These are phyloP conservation scores for Naematelia aurantialba DNA, from an alignment of 768 basidiomycete genomes.

Conservation along the genomic window DNA sequence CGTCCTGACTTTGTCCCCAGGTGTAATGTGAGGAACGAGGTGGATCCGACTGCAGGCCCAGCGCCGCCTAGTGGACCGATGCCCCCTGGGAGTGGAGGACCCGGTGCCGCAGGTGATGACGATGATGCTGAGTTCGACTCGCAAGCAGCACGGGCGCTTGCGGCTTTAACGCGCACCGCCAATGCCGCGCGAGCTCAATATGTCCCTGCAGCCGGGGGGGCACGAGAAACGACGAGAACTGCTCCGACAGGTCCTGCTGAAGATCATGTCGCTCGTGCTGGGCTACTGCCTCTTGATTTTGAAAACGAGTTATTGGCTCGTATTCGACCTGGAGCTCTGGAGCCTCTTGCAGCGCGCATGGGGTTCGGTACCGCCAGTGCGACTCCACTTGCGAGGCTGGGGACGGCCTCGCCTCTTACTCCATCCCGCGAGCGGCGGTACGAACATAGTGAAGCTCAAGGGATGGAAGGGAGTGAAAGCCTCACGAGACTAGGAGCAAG, in stretches of 20 bases:
- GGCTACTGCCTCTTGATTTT: neutral
- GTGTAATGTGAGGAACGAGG: slow-evolving; percentile 31
- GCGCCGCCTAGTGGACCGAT: neutral
- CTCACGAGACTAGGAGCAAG: neutral
- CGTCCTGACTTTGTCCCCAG: slow-evolving; percentile 8
- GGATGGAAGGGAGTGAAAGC: neutral
- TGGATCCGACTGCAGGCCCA: slow-evolving; percentile 5
- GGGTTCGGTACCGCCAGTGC: neutral
- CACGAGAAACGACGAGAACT: neutral
- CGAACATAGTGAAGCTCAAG: neutral
- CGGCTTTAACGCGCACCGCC: neutral
- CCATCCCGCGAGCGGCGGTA: neutral
- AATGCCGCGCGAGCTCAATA: neutral
- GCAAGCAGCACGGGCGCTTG: neutral
- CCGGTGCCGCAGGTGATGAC: slow-evolving; percentile 8
- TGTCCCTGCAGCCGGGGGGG: too few relatives aligned
- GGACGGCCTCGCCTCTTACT: neutral
- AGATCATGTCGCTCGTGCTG: neutral
- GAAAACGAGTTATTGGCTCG: neutral
- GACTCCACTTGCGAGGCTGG: neutral
- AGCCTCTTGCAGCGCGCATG: neutral
- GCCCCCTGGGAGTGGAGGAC: slow-evolving; percentile 6
- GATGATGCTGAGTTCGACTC: slow-evolving; percentile 26
- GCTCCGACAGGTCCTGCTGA: neutral
- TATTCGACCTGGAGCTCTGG: neutral